These are phyloP conservation scores for Calonectria hongkongensis DNA, from an alignment of 2,329 filamentous ascomycete genomes.

Conservation along the genomic window DNA sequence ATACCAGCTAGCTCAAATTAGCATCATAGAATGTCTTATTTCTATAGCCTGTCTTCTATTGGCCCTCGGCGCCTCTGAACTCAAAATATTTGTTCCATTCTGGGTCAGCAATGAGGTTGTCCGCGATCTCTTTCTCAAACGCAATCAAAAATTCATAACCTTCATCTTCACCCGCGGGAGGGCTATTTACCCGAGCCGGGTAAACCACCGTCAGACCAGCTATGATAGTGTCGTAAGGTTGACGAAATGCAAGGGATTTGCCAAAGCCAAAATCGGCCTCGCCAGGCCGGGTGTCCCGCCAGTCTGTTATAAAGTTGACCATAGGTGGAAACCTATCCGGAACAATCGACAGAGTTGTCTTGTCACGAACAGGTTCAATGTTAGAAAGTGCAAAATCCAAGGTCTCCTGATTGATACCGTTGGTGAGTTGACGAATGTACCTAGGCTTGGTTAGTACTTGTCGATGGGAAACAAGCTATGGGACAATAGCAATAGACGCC, in stretches of 20 bases:
- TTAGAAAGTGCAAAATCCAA: conserved; percentile 54
- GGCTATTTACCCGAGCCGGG: conserved; percentile 47
- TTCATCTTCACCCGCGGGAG: conserved; percentile 56
- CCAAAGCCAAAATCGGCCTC: conserved; percentile 60
- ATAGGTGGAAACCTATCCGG: conserved; percentile 61
- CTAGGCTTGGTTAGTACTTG: neutral
- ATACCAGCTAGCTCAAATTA: too few relatives aligned
- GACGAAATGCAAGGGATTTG: conserved; percentile 56
- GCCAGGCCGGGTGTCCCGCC: conserved; percentile 56
- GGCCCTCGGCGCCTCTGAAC: conserved; percentile 57
- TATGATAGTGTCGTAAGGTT: conserved; percentile 55
- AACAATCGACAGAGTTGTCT: conserved; percentile 58
- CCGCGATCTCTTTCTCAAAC: conserved; percentile 57
- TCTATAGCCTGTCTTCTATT: too few relatives aligned
- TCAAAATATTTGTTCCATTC: conserved; percentile 62
- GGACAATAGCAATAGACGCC: neutral
- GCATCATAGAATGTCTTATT: too few relatives aligned
- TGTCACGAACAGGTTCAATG: conserved; percentile 61
- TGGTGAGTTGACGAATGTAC: conserved; percentile 62
- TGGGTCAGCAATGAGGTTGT: conserved; percentile 56
- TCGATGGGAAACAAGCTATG: neutral
- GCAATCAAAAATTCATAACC: conserved; percentile 58
- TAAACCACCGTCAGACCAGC: conserved; percentile 55
- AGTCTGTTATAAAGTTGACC: conserved; percentile 60
- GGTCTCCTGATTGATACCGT: conserved; percentile 57